phyloP scores from a whole-genome alignment of 805 yeast genomes.

The Hanseniaspora meyeri region DNA sequence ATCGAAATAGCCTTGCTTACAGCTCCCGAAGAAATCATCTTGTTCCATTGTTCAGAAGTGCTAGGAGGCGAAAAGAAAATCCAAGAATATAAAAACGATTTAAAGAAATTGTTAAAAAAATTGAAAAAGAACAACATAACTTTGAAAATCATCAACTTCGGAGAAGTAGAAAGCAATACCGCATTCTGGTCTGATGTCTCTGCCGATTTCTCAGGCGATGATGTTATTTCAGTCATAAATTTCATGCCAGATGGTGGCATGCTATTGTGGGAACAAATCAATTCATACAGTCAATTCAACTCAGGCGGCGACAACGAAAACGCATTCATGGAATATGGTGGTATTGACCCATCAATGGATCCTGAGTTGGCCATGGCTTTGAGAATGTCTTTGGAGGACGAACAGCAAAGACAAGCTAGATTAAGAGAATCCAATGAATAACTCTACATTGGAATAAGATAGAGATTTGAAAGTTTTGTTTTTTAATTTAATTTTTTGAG shows the following conservation, averaged over 20 bases:
- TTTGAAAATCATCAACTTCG: constrained; percentile 80
- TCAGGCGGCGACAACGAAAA: constrained; percentile 52
- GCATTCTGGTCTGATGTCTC: constrained; percentile 58
- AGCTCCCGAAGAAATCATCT: constrained; percentile 72
- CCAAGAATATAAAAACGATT: constrained; percentile 15
- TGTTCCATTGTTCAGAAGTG: constrained; percentile 81
- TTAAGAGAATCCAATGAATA: constrained; percentile 28
- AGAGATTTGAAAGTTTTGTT: background rate
- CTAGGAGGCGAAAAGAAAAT: constrained; percentile 36
- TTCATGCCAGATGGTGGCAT: constrained; percentile 74
- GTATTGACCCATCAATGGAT: constrained; percentile 80
- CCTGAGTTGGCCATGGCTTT: constrained; percentile 95
- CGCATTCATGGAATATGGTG: constrained; percentile 48
- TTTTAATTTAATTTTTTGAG: background rate
- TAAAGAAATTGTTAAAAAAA: constrained; percentile 76
- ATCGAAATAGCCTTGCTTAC: constrained; percentile 90
- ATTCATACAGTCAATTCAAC: constrained; percentile 36
- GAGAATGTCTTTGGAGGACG: constrained; percentile 89
- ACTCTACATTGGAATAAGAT: background rate
- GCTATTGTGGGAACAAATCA: constrained; percentile 68
- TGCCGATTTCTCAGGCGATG: constrained; percentile 37
- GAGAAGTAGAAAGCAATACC: constrained; percentile 72
- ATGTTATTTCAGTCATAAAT: constrained; percentile 69
- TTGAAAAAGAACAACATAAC: constrained; percentile 89
- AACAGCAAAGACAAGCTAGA: constrained; percentile 79